These are phyloP conservation scores for Ceratonia siliqua DNA, from an alignment of 306 rosid genomes.

Conservation along the genomic window DNA sequence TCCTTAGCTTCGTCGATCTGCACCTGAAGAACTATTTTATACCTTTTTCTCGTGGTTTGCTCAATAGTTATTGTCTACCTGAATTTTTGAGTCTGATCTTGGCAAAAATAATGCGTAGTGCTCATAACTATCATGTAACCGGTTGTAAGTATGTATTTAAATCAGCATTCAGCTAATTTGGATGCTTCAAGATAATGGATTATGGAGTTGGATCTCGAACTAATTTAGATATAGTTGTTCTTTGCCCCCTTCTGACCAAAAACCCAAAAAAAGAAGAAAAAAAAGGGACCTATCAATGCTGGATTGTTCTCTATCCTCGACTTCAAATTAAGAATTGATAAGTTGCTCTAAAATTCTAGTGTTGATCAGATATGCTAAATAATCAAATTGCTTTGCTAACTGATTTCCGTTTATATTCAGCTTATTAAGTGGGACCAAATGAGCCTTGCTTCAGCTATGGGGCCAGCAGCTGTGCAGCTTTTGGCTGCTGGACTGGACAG, in stretches of 20 bases:
- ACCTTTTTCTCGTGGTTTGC: not conserved
- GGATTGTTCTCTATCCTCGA: not conserved
- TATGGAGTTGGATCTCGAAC: too few relatives aligned
- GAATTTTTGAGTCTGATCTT: too few relatives aligned
- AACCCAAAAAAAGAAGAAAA: too few relatives aligned
- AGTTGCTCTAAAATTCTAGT: not conserved
- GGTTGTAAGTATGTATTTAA: too few relatives aligned
- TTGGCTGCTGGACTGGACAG: conserved; percentile 83
- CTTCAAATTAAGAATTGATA: not conserved
- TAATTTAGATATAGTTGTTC: too few relatives aligned
- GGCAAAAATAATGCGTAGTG: too few relatives aligned
- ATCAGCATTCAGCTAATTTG: too few relatives aligned
- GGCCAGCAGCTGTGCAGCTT: conserved; percentile 85
- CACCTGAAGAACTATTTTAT: conserved; percentile 3
- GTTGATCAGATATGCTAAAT: not conserved
- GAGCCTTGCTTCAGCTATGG: conserved; percentile 76
- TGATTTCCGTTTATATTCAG: conserved; percentile 46
- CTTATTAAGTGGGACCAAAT: conserved; percentile 81
- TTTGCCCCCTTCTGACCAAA: too few relatives aligned
- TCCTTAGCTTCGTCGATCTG: conserved; percentile 20
- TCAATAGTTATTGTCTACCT: not conserved
- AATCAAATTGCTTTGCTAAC: conserved; percentile 26
- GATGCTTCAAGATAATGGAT: too few relatives aligned
- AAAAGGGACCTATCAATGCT: too few relatives aligned
- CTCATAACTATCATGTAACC: too few relatives aligned